Evolutionary conservation across 1,139 yeast genomes (phyloP), one percentile per base, ranked within the genome.

Genomic region (Diutina ranongensis): DNA sequence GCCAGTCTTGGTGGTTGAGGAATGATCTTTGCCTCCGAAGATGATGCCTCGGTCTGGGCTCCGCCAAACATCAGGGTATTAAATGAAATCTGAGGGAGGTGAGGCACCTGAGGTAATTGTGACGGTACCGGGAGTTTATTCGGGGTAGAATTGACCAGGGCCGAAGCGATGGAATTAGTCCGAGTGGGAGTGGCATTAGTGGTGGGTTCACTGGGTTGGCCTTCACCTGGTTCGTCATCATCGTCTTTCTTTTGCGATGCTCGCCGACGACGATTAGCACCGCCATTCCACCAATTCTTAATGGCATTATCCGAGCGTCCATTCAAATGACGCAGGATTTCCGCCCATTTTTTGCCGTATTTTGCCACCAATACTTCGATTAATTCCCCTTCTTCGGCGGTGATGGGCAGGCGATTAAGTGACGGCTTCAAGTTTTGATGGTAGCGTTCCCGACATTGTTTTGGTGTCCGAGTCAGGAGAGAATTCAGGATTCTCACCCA

Each of bases 281-380:
- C 94, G 7, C 95, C 94, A 57, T 88, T 88, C 96, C 95, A 88
- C 96, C 96, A 88, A 63, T 87, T 87, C 59, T 88, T 88, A 54
- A 88, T 86, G 27, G 95, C 92, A 61, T 88, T 88, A 62, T 88
- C 97, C 16, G 86, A 76, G 47, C 96, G 68, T 1, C 95, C 95
- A 52, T 84, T 82, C 50, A 88, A 65, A 61, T 86, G 95, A 46
- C 95, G 74, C 22, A 95, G 87, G 45, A 88, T 88, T 58, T 86
- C 95, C 1, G 96, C 96, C 97, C 97, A 88, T 57, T 85, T 77
- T 61, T 87, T 86, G 46, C 97, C 97, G 58, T 84, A 77, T 53
- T 78, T 76, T 10, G 74, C 76, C 41, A 88, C 96, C 47, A 88
- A 71, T 52, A 78, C 78, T 62, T 87, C 95, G 51, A 88, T 88